phyloP scores from a whole-genome alignment of 768 basidiomycete species.

The Suillus ampliporus region DNA sequence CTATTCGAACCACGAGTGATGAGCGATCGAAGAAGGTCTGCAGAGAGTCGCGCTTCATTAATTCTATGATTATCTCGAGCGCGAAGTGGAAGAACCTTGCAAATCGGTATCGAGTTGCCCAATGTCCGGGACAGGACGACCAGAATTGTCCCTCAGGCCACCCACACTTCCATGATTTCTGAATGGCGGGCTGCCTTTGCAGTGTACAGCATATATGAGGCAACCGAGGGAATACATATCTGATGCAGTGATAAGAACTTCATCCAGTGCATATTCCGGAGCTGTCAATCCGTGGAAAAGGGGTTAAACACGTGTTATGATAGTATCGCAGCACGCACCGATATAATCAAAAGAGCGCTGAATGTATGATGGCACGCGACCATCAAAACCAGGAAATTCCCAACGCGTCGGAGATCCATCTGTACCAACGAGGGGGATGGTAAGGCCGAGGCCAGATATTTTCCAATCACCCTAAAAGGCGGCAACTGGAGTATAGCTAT shows the following conservation, averaged over 20 bases:
- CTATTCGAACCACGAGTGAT: conserved; percentile 78
- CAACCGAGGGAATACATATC: conserved; percentile 96
- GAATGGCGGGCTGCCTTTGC: conserved; percentile 86
- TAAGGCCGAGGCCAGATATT: conserved; percentile 86
- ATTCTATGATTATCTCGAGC: conserved; percentile 12
- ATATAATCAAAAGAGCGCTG: conserved; percentile 97
- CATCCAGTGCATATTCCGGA: conserved; percentile 94
- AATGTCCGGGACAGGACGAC: conserved; percentile 65
- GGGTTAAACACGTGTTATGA: neutral
- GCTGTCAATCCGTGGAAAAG: conserved; percentile 49
- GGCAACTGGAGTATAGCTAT: neutral
- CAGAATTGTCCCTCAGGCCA: conserved; percentile 71
- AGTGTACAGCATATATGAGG: conserved; percentile 90
- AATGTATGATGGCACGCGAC: conserved; percentile 74
- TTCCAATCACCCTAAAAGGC: conserved; percentile 89
- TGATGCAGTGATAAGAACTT: conserved; percentile 82
- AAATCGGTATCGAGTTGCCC: conserved; percentile 73
- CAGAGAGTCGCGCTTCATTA: conserved; percentile 14
- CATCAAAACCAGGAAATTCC: conserved; percentile 91
- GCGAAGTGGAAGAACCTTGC: conserved; percentile 54
- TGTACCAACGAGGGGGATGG: conserved; percentile 72
- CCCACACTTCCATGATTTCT: conserved; percentile 80
- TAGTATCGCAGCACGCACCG: conserved; percentile 49
- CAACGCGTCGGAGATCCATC: conserved; percentile 81
- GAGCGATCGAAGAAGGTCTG: conserved; percentile 80